phyloP scores from a whole-genome alignment of 169 alveolate species.

The Babesia sp. region DNA sequence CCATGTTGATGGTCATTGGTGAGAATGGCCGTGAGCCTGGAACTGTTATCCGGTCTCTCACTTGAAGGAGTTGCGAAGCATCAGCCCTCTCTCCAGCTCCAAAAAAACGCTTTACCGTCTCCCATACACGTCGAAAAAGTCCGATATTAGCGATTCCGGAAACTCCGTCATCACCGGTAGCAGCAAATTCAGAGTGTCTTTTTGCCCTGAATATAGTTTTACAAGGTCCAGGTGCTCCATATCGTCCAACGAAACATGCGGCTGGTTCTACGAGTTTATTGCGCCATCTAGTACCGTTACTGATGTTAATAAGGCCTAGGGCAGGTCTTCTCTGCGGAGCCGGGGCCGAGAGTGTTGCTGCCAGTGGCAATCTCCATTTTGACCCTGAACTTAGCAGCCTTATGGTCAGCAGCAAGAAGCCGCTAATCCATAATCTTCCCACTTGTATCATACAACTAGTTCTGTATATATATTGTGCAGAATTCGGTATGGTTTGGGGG shows the following conservation, averaged over 20 bases:
- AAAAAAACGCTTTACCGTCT: slow-evolving; percentile 12
- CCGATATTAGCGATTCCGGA: too few relatives aligned
- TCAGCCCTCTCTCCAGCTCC: background rate
- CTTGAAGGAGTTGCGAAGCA: background rate
- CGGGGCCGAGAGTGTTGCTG: slow-evolving; percentile 1
- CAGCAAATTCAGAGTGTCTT: too few relatives aligned
- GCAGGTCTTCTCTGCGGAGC: background rate
- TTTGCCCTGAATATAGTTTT: too few relatives aligned
- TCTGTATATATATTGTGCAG: too few relatives aligned
- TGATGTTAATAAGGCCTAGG: too few relatives aligned
- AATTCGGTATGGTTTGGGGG: background rate
- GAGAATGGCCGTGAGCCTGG: background rate
- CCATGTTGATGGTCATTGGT: background rate
- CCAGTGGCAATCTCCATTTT: background rate
- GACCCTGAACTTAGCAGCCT: background rate
- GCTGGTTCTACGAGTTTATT: too few relatives aligned
- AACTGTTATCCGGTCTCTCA: background rate
- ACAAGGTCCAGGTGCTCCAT: too few relatives aligned
- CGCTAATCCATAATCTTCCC: slow-evolving; percentile 10
- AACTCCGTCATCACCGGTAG: too few relatives aligned
- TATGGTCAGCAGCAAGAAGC: slow-evolving; percentile 18
- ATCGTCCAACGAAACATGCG: too few relatives aligned
- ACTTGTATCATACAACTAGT: background rate
- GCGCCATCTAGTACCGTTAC: too few relatives aligned
- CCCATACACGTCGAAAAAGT: slow-evolving; percentile 1